A percentile compares a stretch with the other conserved stretches of the same genome.
These are phyloP conservation scores for Boletus speciosus DNA, from an alignment of 768 basidiomycete genomes.

Conservation along the genomic window DNA sequence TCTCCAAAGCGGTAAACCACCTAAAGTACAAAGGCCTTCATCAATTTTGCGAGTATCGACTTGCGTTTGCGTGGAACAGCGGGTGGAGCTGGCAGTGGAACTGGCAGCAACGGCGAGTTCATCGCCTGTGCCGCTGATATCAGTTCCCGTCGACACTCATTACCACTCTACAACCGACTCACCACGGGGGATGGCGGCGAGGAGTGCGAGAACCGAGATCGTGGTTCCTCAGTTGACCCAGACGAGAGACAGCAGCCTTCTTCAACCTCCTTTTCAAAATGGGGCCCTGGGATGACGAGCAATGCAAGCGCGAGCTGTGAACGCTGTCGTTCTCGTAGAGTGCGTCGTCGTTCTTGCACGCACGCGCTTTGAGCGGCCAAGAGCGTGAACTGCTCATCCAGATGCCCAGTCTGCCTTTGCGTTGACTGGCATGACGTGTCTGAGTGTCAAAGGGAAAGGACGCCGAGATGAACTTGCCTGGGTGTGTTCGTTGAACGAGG, in stretches of 20 bases:
- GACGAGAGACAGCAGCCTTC: neutral
- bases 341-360: constrained; percentile 18
- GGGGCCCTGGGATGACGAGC: constrained; percentile 3
- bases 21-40: constrained; percentile 3
- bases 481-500: neutral
- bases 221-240: constrained; percentile 17
- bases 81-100: neutral
- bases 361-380: constrained; percentile 17
- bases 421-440: neutral
- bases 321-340: constrained; percentile 11
- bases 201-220: constrained; percentile 22
- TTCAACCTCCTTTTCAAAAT: neutral
- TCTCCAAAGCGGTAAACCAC: neutral
- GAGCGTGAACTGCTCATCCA: constrained; percentile 12
- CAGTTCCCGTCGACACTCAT: neutral
- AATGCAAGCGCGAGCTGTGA: neutral
- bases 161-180: neutral
- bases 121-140: constrained; percentile 1
- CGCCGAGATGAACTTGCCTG: constrained; percentile 4
- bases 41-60: constrained; percentile 12
- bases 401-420: neutral
- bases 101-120: neutral
- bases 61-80: constrained; percentile 5
- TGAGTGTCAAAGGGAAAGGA: neutral
- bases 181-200: constrained; percentile 12